A percentile compares a stretch with the other conserved stretches of the same genome.
phyloP scores from a whole-genome alignment of 345 rosid species.

The Isatis tinctoria region DNA sequence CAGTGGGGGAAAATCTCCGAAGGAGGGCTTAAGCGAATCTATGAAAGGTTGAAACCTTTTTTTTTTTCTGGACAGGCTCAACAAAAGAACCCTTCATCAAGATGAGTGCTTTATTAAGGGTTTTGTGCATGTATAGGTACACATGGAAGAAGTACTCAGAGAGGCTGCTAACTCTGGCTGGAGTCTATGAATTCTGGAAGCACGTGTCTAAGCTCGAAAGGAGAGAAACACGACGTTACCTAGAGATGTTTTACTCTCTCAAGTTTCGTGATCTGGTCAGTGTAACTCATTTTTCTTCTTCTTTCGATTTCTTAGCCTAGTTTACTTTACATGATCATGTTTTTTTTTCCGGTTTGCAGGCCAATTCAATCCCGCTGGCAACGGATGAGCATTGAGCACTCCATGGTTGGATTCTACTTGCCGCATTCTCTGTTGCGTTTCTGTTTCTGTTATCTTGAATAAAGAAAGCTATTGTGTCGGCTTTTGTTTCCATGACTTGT shows the following conservation, averaged over 20 bases:
- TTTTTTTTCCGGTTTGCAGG: conserved; percentile 27
- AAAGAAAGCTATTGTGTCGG: not conserved
- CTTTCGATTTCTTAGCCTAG: not conserved
- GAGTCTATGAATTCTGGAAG: conserved; percentile 62
- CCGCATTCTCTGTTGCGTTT: not conserved
- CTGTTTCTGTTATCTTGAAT: conserved; percentile 10
- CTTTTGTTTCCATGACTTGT: conserved; percentile 3
- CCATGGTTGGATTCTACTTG: conserved; percentile 2
- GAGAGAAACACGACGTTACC: conserved; percentile 47
- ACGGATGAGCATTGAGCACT: conserved; percentile 29
- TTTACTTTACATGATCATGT: not conserved
- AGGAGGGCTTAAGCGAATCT: conserved; percentile 45
- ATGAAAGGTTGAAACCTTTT: conserved; percentile 40
- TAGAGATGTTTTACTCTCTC: conserved; percentile 59
- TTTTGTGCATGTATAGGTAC: conserved; percentile 34
- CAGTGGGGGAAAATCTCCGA: conserved; percentile 45
- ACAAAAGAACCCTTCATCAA: not conserved
- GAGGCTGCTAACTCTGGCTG: conserved; percentile 49
- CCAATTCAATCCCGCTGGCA: conserved; percentile 38
- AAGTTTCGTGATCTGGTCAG: conserved; percentile 55
- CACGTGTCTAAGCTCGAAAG: conserved; percentile 57
- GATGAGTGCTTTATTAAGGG: not conserved
- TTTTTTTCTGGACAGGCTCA: not conserved
- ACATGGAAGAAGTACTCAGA: conserved; percentile 60
- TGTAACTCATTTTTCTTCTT: conserved; percentile 2